Evolutionary conservation across 345 rosid species (phyloP).

Genomic region (Eucalyptus paniculata): DNA sequence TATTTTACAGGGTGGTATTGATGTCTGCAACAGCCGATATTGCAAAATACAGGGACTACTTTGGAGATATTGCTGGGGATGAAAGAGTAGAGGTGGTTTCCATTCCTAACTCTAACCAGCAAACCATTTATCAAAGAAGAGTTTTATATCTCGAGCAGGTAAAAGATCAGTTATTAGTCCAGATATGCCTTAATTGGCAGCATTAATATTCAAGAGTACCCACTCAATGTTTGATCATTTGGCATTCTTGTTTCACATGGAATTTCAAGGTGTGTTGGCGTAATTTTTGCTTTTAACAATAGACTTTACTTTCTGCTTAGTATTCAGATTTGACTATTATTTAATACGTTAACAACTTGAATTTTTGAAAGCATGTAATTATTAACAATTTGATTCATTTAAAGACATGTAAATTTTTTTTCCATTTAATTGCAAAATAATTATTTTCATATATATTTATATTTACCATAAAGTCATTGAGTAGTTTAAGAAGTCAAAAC

Average conservation of each 20-base stretch:
- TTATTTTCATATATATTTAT: too few species aligned
- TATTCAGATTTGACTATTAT: background rate
- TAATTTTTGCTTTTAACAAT: background rate
- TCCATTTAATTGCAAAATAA: background rate
- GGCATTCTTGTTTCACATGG: background rate
- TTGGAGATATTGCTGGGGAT: constrained; percentile 36
- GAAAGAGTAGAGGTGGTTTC: constrained; percentile 88
- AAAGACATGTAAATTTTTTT: background rate
- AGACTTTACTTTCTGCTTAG: background rate
- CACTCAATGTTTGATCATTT: background rate
- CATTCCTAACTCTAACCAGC: constrained; percentile 57
- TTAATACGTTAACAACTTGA: background rate
- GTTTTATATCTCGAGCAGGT: constrained; percentile 84
- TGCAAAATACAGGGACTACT: constrained; percentile 66
- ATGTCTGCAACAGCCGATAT: constrained; percentile 98
- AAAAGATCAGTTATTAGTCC: background rate
- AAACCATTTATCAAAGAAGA: constrained; percentile 45
- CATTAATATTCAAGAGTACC: background rate
- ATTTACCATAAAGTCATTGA: background rate
- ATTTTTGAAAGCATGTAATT: background rate
- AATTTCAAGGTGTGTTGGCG: background rate
- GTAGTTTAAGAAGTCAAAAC: background rate
- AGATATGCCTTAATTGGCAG: background rate
- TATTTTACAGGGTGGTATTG: constrained; percentile 61
- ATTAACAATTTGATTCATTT: background rate